A percentile compares a stretch with the other conserved stretches of the same genome.
Evolutionary conservation across 345 rosid species (phyloP).

Genomic region (Rhodamnia argentea): DNA sequence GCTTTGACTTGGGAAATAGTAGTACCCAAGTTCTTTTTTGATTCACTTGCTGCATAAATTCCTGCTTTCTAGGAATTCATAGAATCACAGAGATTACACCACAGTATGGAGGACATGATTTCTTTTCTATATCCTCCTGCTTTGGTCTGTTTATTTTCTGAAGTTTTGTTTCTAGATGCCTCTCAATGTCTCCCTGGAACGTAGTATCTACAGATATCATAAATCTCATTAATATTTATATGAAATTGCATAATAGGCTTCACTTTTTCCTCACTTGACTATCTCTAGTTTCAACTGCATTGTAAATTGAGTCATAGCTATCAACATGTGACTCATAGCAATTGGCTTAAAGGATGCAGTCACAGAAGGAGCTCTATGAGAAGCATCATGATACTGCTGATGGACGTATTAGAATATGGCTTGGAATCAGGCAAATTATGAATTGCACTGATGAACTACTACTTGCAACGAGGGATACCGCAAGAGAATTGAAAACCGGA

Average conservation of each 20-base stretch:
- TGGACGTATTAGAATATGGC: conserved; percentile 56
- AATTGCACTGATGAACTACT: conserved; percentile 53
- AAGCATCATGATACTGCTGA: conserved; percentile 57
- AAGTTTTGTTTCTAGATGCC: neutral
- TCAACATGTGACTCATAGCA: neutral
- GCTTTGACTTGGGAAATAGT: neutral
- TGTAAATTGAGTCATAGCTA: neutral
- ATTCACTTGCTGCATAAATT: neutral
- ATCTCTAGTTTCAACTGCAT: neutral
- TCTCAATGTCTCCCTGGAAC: neutral
- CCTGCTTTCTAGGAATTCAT: neutral
- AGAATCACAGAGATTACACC: neutral
- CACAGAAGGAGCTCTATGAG: conserved; percentile 48
- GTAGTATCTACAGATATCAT: neutral
- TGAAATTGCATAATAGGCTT: neutral
- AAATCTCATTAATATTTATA: neutral
- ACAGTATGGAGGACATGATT: neutral
- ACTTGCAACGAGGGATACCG: conserved; percentile 39
- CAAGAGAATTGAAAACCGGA: conserved; percentile 55
- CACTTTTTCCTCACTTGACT: neutral
- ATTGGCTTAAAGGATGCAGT: conserved; percentile 25
- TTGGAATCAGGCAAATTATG: conserved; percentile 63
- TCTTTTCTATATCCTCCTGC: neutral
- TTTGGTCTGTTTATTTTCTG: neutral
- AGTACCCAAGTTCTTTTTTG: neutral